phyloP scores from a whole-genome alignment of 78 protist genomes.

The Paulinella micropora region DNA sequence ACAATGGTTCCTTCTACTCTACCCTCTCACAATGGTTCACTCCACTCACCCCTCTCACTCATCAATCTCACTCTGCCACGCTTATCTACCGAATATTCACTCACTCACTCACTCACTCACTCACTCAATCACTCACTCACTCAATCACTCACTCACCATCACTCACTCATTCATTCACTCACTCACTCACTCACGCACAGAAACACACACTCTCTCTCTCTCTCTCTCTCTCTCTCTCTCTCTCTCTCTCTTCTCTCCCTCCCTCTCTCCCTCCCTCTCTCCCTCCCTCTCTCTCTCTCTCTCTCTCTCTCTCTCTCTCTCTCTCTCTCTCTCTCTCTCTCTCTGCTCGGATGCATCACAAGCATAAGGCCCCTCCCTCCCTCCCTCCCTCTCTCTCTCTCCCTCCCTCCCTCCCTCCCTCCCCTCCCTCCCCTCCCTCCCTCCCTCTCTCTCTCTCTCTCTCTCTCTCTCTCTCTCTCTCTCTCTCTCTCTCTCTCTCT shows the following conservation, averaged over 20 bases:
- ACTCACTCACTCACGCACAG: too few relatives aligned
- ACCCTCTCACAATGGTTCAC: not conserved
- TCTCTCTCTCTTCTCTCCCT: not conserved
- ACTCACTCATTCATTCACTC: too few relatives aligned
- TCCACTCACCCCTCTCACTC: not conserved
- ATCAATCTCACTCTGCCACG: not conserved
- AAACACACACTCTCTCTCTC: too few relatives aligned
- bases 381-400: not conserved
- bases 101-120: not conserved
- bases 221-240: too few relatives aligned
- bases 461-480: too few relatives aligned
- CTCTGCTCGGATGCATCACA: not conserved
- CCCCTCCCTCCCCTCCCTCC: not conserved
- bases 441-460: too few relatives aligned
- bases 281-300: not conserved
- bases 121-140: too few relatives aligned
- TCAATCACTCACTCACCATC: too few relatives aligned
- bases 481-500: too few relatives aligned
- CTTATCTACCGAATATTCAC: not conserved
- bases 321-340: not conserved
- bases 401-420: not conserved
- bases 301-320: not conserved
- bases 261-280: not conserved
- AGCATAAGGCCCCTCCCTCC: too few relatives aligned
- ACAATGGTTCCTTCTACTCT: not conserved